These are phyloP conservation scores for Rhizophlyctis rosea DNA, from an alignment of 192 early-diverging fungal species.

Conservation along the genomic window DNA sequence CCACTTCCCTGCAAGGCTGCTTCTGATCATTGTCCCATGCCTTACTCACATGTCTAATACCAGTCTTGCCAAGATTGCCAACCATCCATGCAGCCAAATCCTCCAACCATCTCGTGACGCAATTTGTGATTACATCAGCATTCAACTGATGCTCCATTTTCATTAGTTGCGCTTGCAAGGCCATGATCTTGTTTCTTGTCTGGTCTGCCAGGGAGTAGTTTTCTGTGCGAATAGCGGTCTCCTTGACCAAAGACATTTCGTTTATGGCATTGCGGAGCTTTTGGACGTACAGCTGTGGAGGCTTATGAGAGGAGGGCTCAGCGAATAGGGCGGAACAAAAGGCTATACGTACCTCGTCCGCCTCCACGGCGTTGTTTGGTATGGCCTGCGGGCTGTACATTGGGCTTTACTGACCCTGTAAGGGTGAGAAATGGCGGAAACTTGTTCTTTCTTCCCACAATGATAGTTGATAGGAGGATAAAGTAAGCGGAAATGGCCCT, in stretches of 20 bases:
- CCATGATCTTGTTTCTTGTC: conserved; percentile 35
- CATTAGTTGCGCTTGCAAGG: conserved; percentile 38
- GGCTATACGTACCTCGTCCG: neutral
- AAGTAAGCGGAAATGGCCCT: no score
- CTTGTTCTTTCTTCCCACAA: no score
- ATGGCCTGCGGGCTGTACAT: conserved; percentile 4
- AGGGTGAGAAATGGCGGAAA: no score
- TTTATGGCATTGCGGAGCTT: conserved; percentile 33
- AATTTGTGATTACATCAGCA: conserved; percentile 47
- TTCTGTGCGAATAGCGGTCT: conserved; percentile 41
- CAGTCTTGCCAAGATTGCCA: no score
- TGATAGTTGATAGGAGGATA: no score
- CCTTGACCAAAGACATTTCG: conserved; percentile 39
- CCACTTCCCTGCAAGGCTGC: no score
- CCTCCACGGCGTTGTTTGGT: conserved; percentile 1
- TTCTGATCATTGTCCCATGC: no score
- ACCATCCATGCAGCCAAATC: conserved; percentile 37
- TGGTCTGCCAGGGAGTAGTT: conserved; percentile 47
- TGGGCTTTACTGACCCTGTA: no score
- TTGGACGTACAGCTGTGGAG: conserved; percentile 41
- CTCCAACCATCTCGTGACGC: conserved; percentile 43
- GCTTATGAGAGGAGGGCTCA: neutral
- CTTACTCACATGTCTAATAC: no score
- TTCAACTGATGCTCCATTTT: conserved; percentile 55
- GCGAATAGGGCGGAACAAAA: neutral